phyloP scores from a whole-genome alignment of 768 basidiomycete genomes.

The Pleurotus sapidus region DNA sequence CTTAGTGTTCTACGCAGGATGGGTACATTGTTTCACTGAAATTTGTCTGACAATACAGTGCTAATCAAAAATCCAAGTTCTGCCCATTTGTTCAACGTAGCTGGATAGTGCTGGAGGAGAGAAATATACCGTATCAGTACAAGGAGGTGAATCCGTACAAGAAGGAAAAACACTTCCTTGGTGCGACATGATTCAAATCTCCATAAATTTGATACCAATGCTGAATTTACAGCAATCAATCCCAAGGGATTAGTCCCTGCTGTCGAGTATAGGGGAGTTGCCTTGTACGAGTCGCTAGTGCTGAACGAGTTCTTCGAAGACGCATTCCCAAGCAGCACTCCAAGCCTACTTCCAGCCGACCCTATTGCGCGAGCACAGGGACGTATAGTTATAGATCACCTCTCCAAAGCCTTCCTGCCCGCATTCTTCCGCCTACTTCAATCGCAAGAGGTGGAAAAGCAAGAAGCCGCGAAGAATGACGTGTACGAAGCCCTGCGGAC shows the following conservation, averaged over 20 bases:
- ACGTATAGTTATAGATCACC: conserved; percentile 57
- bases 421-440: conserved; percentile 47
- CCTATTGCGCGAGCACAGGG: conserved; percentile 48
- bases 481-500: conserved; percentile 24
- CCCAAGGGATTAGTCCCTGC: conserved; percentile 70
- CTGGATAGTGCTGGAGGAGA: conserved; percentile 70
- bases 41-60: neutral
- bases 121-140: conserved; percentile 64
- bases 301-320: conserved; percentile 70
- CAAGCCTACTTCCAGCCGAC: conserved; percentile 49
- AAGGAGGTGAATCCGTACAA: conserved; percentile 70
- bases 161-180: conserved; percentile 56
- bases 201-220: neutral
- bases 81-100: conserved; percentile 59
- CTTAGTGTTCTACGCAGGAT: conserved; percentile 58
- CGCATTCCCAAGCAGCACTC: conserved; percentile 40
- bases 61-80: conserved; percentile 31
- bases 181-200: conserved; percentile 22
- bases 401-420: conserved; percentile 51
- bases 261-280: conserved; percentile 47
- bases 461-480: conserved; percentile 24
- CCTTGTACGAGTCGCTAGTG: conserved; percentile 63
- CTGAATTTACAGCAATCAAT: conserved; percentile 41
- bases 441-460: conserved; percentile 30
- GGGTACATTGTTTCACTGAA: conserved; percentile 35